Evolutionary conservation across 2,329 filamentous ascomycete genomes (phyloP).

Genomic region (Scedosporium boydii): DNA sequence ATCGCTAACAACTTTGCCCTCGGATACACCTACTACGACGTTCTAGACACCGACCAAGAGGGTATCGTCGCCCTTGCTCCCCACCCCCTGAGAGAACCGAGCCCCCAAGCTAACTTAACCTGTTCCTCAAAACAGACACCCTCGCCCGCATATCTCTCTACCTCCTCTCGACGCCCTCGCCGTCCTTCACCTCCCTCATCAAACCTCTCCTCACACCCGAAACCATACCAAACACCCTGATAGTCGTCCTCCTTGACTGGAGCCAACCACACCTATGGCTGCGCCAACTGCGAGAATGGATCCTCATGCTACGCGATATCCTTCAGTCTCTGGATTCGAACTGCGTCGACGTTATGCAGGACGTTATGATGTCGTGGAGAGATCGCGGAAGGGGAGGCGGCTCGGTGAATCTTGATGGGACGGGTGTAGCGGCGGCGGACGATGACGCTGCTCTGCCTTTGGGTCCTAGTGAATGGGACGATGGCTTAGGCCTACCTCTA

Average conservation of each 20-base stretch:
- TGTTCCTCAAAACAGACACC: slow-evolving; percentile 50
- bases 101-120: neutral
- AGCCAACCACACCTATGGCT: slow-evolving; percentile 89
- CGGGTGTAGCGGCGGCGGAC: slow-evolving; percentile 46
- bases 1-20: slow-evolving; percentile 88
- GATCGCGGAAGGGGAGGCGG: slow-evolving; percentile 61
- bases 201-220: slow-evolving; percentile 75
- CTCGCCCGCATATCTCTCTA: slow-evolving; percentile 84
- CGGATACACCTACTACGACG: slow-evolving; percentile 92
- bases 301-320: slow-evolving; percentile 70
- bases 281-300: slow-evolving; percentile 80
- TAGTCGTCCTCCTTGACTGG: slow-evolving; percentile 94
- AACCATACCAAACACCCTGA: slow-evolving; percentile 74
- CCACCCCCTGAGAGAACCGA: neutral
- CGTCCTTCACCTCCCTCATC: slow-evolving; percentile 72
- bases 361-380: slow-evolving; percentile 71
- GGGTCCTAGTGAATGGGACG: slow-evolving; percentile 88
- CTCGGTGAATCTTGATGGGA: slow-evolving; percentile 53
- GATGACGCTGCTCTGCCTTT: slow-evolving; percentile 64
- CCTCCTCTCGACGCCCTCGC: slow-evolving; percentile 75
- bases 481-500: slow-evolving; percentile 74
- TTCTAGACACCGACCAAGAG: slow-evolving; percentile 88
- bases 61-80: slow-evolving; percentile 36
- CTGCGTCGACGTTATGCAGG: slow-evolving; percentile 76
- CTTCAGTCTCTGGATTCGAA: slow-evolving; percentile 65